phyloP scores from a whole-genome alignment of 2,329 filamentous ascomycete species.

The Escovopsis sp. region DNA sequence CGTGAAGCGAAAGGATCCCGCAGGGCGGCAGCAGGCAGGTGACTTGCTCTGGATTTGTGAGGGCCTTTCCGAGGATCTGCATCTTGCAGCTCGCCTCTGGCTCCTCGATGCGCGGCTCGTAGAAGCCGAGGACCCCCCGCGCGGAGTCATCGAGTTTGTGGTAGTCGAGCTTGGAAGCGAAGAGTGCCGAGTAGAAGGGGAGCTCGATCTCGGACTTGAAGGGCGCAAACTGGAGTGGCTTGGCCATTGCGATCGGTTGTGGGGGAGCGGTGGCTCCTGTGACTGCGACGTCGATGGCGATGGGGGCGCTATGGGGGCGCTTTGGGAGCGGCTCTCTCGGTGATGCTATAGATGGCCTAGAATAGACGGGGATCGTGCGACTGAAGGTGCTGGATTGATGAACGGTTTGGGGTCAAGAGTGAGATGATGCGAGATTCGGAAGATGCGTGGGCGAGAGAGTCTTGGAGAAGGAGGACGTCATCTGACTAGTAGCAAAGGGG shows the following conservation, averaged over 20 bases:
- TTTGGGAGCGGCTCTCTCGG: too few relatives aligned
- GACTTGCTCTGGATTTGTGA: conserved; percentile 69
- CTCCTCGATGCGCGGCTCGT: conserved; percentile 65
- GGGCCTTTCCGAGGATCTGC: conserved; percentile 76
- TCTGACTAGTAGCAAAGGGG: too few relatives aligned
- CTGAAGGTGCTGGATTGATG: too few relatives aligned
- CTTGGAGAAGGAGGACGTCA: too few relatives aligned
- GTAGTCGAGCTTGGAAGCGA: conserved; percentile 85
- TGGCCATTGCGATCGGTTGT: conserved; percentile 19
- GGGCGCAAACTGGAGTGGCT: conserved; percentile 56
- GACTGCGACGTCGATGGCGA: not conserved
- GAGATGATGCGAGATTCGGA: too few relatives aligned
- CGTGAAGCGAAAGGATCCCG: not conserved
- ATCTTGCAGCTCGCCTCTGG: conserved; percentile 71
- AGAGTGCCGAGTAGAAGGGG: conserved; percentile 87
- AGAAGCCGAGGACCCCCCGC: conserved; percentile 71
- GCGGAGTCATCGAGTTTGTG: conserved; percentile 94
- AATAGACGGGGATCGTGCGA: too few relatives aligned
- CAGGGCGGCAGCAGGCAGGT: too few relatives aligned
- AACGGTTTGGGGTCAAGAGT: too few relatives aligned
- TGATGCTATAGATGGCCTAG: too few relatives aligned
- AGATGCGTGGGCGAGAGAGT: too few relatives aligned
- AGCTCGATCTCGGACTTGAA: conserved; percentile 92
- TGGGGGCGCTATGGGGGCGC: too few relatives aligned
- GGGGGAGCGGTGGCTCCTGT: not conserved